Evolutionary conservation across 805 yeast genomes (phyloP).

Genomic region (Zygosaccharomyces rouxii): DNA sequence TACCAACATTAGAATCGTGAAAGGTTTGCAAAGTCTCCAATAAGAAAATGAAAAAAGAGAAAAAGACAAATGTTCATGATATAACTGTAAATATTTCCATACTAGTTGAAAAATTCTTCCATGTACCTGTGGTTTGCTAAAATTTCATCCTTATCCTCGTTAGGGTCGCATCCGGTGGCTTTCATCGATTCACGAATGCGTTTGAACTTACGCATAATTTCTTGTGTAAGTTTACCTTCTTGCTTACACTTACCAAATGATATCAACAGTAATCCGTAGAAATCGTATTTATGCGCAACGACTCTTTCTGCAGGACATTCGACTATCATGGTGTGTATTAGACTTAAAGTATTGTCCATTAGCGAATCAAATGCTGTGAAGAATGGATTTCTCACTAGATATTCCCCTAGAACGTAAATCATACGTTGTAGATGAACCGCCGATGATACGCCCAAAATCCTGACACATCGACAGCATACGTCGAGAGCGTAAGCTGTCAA

Average conservation of each 20-base stretch:
- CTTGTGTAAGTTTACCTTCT: slow-evolving; percentile 23
- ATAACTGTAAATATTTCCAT: slow-evolving; percentile 6
- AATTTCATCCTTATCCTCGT: slow-evolving; percentile 11
- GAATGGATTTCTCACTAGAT: slow-evolving; percentile 27
- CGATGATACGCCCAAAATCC: slow-evolving; percentile 9
- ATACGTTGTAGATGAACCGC: slow-evolving; percentile 24
- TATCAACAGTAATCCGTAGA: slow-evolving; percentile 21
- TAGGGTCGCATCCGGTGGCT: slow-evolving; percentile 14
- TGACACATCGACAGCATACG: slow-evolving; percentile 2
- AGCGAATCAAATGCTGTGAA: slow-evolving; percentile 21
- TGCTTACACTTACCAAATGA: slow-evolving; percentile 22
- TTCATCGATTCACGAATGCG: slow-evolving; percentile 7
- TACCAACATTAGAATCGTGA: slow-evolving; percentile 79
- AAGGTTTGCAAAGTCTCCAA: slow-evolving; percentile 38
- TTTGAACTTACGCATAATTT: background rate
- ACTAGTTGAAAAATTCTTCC: slow-evolving; percentile 6
- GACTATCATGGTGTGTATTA: slow-evolving; percentile 11
- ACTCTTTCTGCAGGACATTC: slow-evolving; percentile 22
- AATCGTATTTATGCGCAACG: slow-evolving; percentile 24
- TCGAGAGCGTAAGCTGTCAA: slow-evolving; percentile 17
- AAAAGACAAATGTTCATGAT: slow-evolving; percentile 2
- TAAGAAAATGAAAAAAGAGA: slow-evolving; percentile 6
- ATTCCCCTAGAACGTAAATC: slow-evolving; percentile 28
- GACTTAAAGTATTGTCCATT: slow-evolving; percentile 12
- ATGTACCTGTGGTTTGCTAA: slow-evolving; percentile 2